These are phyloP conservation scores for Tylopilus intermedius DNA, from an alignment of 768 basidiomycete species.

Conservation along the genomic window DNA sequence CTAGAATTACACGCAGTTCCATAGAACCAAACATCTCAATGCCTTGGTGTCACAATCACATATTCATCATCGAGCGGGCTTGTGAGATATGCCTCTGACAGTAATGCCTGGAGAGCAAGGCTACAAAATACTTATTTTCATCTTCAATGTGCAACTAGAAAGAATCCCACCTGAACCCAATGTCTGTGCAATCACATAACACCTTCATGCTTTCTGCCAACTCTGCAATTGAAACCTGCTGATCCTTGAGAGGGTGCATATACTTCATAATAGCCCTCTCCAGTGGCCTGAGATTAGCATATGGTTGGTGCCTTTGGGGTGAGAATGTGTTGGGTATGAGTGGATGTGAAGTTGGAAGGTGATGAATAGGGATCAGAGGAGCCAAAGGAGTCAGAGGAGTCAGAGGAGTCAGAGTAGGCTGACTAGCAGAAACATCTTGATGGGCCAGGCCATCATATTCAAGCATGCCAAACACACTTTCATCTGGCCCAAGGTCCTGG, in stretches of 20 bases:
- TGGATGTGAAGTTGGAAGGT: neutral
- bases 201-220: conserved; percentile 11
- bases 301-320: conserved; percentile 19
- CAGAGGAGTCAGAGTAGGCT: neutral
- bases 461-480: neutral
- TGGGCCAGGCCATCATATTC: neutral
- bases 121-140: conserved; percentile 8
- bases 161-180: conserved; percentile 20
- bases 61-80: conserved; percentile 27
- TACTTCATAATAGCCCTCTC: conserved; percentile 18
- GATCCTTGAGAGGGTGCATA: conserved; percentile 3
- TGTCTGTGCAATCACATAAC: conserved; percentile 12
- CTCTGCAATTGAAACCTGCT: conserved; percentile 9
- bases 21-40: conserved; percentile 2
- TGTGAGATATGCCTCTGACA: conserved; percentile 29
- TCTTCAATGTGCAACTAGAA: neutral
- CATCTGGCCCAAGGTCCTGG: neutral
- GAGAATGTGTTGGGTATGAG: conserved; percentile 17
- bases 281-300: conserved; percentile 16
- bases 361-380: neutral
- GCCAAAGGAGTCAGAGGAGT: too few species aligned
- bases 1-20: neutral
- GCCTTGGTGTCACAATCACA: conserved; percentile 28
- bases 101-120: conserved; percentile 16
- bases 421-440: neutral